These are phyloP conservation scores for Isoetes taiwanensis DNA, from an alignment of 75 land plant species.

Conservation along the genomic window DNA sequence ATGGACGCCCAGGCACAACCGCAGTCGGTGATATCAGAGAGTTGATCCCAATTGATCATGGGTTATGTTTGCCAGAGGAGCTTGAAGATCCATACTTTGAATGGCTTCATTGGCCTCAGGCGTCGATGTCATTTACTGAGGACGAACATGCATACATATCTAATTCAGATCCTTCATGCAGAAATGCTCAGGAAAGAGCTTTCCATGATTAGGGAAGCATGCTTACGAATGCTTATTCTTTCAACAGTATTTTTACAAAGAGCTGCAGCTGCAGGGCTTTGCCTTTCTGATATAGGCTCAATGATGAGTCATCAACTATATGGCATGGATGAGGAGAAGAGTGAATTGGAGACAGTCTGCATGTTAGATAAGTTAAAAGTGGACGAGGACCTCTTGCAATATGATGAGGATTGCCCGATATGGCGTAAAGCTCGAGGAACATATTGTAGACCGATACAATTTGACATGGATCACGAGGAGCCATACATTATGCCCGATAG, in stretches of 20 bases:
- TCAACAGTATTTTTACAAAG: not conserved
- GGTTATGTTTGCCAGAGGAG: not conserved
- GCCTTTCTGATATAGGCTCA: not conserved
- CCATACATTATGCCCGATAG: too few species aligned
- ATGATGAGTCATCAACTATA: slow-evolving; percentile 6
- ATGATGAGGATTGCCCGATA: too few species aligned
- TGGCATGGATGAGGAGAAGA: slow-evolving; percentile 7
- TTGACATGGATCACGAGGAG: too few species aligned
- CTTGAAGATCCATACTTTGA: slow-evolving; percentile 6
- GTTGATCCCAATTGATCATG: slow-evolving; percentile 6
- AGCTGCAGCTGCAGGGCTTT: not conserved
- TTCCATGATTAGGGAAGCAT: slow-evolving; percentile 1
- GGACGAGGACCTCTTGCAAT: too few species aligned
- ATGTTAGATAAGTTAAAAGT: not conserved
- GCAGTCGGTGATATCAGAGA: slow-evolving; percentile 1
- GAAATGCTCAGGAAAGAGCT: slow-evolving; percentile 6
- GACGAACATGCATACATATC: not conserved
- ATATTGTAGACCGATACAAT: too few species aligned
- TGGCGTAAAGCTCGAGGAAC: too few species aligned
- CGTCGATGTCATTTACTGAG: not conserved
- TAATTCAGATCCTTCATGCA: not conserved
- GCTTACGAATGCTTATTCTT: not conserved
- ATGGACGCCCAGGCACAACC: not conserved
- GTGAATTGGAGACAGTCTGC: slow-evolving; percentile 1
- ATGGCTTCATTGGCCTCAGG: slow-evolving; percentile 8